Evolutionary conservation across 2,329 filamentous ascomycete genomes (phyloP), one percentile per base, ranked within the genome.

Genomic region (Cytospora mali): DNA sequence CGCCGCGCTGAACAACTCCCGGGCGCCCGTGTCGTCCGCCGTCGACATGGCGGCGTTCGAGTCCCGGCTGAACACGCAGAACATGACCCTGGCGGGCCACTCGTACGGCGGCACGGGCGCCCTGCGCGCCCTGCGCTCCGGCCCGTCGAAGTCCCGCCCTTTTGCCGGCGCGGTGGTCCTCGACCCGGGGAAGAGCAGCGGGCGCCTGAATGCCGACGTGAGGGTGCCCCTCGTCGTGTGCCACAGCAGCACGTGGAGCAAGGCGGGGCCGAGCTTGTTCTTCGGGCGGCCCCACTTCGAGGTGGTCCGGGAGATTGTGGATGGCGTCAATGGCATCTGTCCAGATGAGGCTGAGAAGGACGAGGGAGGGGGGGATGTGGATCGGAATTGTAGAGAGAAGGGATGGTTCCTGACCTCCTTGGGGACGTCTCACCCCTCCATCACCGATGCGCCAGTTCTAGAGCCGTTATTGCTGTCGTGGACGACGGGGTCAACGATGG

Each of bases 61-160:
- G 39, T 74, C 75, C 61, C 79, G 85, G 11, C 78, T 90, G 7
- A 80, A 88, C 70, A 76, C 81, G 52, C 74, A 80, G 31, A 78
- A 81, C 39, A 79, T 88, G 67, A 79, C 84, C 52, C 77, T 89
- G 10, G 83, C 77, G 4, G 87, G 87, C 0, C 87, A 90, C 70
- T 88, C 85, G 0, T 89, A 87, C 73, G 88, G 88, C 55, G 87
- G 86, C 2, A 89, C 88, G 0, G 80, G 84, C 3, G 86, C 84
- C 0, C 76, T 89, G 23, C 85, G 87, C 63, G 81, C 84, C 3
- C 76, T 89, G n/a, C 81, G 81, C 57, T 77, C 75, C 39, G 81
- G 77, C 9, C 76, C 79, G 5, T 66, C 53, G 62, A 77, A 64
- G 68, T 70, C 9, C 25, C 58, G 79, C 21, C 80, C 80, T 0